Conservation (phyloP, 2,329 filamentous ascomycete genomes). For the Verticillium longisporum region DNA sequence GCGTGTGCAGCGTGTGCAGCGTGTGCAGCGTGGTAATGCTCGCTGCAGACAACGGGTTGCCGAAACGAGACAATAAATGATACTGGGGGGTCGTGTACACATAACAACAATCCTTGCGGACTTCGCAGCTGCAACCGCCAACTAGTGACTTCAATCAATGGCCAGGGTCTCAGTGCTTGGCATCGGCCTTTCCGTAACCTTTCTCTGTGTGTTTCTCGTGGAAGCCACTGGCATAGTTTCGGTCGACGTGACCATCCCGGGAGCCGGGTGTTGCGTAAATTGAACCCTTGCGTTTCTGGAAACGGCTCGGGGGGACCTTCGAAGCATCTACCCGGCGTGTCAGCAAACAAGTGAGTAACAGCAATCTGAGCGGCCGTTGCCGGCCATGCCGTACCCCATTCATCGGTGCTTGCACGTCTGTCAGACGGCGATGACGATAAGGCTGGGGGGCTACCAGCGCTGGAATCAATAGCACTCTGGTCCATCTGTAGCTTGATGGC, state of each 20-base stretch:
- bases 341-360: background rate
- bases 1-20: too few relatives aligned
- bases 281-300: slow-evolving; percentile 64
- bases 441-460: background rate
- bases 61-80: background rate
- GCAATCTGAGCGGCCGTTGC: slow-evolving; percentile 1
- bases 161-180: background rate
- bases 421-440: slow-evolving; percentile 18
- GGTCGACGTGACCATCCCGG: slow-evolving; percentile 57
- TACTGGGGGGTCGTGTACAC: background rate
- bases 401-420: slow-evolving; percentile 32
- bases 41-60: background rate
- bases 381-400: slow-evolving; percentile 36
- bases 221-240: slow-evolving; percentile 52
- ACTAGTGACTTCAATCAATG: too few relatives aligned
- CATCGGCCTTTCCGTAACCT: slow-evolving; percentile 27
- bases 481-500: background rate
- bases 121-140: background rate
- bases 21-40: background rate
- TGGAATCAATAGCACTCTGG: background rate
- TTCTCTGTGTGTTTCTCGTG: slow-evolving; percentile 53
- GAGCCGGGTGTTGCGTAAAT: slow-evolving; percentile 61
- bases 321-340: slow-evolving; percentile 44
- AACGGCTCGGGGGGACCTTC: slow-evolving; percentile 60
- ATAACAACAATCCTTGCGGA: background rate